Evolutionary conservation across 768 basidiomycete genomes (phyloP).

Genomic region (Dentipellis sp.): DNA sequence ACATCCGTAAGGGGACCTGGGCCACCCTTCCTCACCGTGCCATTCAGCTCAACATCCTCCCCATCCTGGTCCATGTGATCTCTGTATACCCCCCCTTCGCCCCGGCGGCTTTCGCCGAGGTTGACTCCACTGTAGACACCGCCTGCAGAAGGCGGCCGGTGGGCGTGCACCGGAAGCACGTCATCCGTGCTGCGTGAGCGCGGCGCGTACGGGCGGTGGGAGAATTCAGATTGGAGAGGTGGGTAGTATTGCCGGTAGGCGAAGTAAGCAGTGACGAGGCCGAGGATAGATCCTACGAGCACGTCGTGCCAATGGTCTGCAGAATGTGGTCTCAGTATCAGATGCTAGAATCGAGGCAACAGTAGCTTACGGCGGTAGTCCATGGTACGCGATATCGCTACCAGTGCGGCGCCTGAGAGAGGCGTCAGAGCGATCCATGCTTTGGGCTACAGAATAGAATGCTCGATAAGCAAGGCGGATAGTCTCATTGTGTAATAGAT

Average conservation of each 20-base stretch:
- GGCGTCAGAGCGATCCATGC: slow-evolving; percentile 81
- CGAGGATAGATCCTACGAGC: slow-evolving; percentile 67
- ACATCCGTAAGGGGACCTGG: slow-evolving; percentile 11
- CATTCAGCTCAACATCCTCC: slow-evolving; percentile 1
- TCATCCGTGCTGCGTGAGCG: slow-evolving; percentile 39
- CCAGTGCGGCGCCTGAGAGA: slow-evolving; percentile 64
- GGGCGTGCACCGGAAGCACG: not conserved
- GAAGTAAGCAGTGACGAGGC: slow-evolving; percentile 62
- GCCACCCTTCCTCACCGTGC: slow-evolving; percentile 26
- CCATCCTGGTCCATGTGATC: not conserved
- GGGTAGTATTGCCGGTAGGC: slow-evolving; percentile 82
- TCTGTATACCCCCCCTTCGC: not conserved
- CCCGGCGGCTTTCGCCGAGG: not conserved
- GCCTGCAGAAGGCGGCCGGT: not conserved
- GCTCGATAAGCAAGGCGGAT: too few relatives aligned
- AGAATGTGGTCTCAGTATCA: slow-evolving; percentile 8
- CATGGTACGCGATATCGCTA: slow-evolving; percentile 85
- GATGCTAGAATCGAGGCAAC: slow-evolving; percentile 2
- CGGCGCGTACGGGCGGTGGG: slow-evolving; percentile 66
- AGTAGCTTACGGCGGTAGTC: slow-evolving; percentile 69
- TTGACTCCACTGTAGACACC: not conserved
- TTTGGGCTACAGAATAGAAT: slow-evolving; percentile 30
- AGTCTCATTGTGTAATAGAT: not conserved
- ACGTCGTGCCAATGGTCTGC: slow-evolving; percentile 93
- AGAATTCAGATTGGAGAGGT: slow-evolving; percentile 47